Base-by-base conservation (phyloP, 1,284 basidiomycete species). In the Phlebopus sp. region DNA sequence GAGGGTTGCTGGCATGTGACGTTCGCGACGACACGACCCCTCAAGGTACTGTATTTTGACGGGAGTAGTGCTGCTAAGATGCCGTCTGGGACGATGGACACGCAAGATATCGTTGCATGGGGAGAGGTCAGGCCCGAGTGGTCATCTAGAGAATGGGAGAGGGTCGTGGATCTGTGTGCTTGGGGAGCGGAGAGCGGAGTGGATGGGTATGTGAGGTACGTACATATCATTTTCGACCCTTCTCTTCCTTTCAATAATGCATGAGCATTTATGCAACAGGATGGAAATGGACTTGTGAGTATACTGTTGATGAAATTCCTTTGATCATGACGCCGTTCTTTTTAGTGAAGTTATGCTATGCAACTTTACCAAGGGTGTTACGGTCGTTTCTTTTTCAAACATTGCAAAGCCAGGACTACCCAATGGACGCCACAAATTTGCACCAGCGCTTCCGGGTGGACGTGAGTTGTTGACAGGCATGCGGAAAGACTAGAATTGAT, bases 281-380 rank as follows among this genome's bases (percentile, higher is more conserved):
- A 77, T 77, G 76, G 71, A 75, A 59, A 69, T 74, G 64, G 63
- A 70, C 51, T 78, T 77, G 76, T 78, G 52, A 56, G 73, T 57
- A n/a, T 35, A 29, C 6, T 37, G 37, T 21, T 14, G n/a, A 4
- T 11, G 0, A 9, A 9, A 5, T 29, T 8, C 27, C 10, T 29
- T 29, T 2, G 5, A 43, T 49, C 6, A 38, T 13, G 27, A 18
- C 14, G 8, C 4, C 27, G 27, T 29, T 29, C 4, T 29, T 29
- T 40, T 11, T 46, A 80, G 78, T 45, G 78, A 81, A 58, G 64
- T 76, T 19, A 77, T 80, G 74, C 55, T 77, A 4, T 80, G 78
- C 53, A 61, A 78, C 55, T 72, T 79, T 50, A 68, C 63, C 4
- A 54, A 63, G 5, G 73, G 74, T 1, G 54, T 79, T 11, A 59